These are phyloP conservation scores for Lonicera japonica DNA, from an alignment of 129 eudicot species.

Conservation along the genomic window DNA sequence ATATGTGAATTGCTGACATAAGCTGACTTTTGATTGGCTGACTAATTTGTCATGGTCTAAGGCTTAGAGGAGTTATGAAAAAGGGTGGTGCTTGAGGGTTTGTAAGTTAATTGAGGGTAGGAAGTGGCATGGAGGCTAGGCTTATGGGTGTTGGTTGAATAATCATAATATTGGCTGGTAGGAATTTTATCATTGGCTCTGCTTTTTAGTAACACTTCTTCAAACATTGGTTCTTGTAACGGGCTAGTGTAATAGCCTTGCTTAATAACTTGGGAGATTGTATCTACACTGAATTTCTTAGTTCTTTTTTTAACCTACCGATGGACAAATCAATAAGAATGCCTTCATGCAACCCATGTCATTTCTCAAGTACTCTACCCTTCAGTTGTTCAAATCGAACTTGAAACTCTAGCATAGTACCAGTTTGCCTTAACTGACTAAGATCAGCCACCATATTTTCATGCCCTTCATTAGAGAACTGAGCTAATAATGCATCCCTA, in stretches of 20 bases:
- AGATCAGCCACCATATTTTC: neutral
- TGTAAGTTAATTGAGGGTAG: neutral
- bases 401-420: neutral
- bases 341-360: neutral
- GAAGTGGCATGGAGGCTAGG: neutral
- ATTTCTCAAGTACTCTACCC: neutral
- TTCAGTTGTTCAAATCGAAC: neutral
- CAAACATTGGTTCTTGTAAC: neutral
- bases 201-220: neutral
- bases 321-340: neutral
- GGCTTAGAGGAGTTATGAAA: too few species aligned
- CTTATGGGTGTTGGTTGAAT: neutral
- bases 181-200: too few species aligned
- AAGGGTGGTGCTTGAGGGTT: neutral
- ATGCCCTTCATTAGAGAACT: neutral
- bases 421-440: neutral
- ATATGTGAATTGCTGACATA: too few species aligned
- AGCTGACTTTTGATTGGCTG: too few species aligned
- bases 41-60: too few species aligned
- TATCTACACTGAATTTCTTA: too few species aligned
- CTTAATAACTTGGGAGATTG: too few species aligned
- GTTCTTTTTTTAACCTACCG: too few species aligned
- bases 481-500: too few species aligned
- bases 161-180: too few species aligned
- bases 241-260: neutral